Conservation (phyloP, 306 rosid genomes). For the Cicer judaicum region DNA sequence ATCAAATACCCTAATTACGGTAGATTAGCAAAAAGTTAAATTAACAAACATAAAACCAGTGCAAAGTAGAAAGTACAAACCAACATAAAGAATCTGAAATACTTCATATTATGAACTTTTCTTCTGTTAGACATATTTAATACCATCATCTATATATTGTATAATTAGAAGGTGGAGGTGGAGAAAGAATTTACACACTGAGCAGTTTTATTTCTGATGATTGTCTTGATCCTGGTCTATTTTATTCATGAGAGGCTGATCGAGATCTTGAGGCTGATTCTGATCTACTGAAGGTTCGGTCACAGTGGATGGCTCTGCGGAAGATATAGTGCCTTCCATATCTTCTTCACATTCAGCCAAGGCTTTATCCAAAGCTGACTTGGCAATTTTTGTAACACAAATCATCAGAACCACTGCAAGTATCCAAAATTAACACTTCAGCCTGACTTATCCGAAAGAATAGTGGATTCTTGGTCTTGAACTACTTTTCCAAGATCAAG, state of each 20-base stretch:
- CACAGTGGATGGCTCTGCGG: constrained; percentile 53
- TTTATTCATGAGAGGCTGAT: constrained; percentile 76
- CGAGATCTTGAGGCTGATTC: constrained; percentile 73
- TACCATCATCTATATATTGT: constrained; percentile 24
- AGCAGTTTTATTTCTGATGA: constrained; percentile 49
- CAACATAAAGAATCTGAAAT: constrained; percentile 17
- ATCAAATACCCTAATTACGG: neutral
- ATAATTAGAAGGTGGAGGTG: constrained; percentile 32
- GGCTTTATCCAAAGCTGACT: constrained; percentile 82
- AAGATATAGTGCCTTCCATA: constrained; percentile 46
- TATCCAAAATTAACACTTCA: constrained; percentile 37
- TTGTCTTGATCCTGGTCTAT: constrained; percentile 52
- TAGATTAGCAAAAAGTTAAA: neutral
- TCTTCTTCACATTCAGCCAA: constrained; percentile 75
- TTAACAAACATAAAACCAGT: neutral
- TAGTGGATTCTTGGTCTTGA: too few species aligned
- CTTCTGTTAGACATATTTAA: constrained; percentile 25
- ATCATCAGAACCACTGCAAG: constrained; percentile 71
- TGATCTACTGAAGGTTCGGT: constrained; percentile 61
- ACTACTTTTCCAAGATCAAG: too few species aligned
- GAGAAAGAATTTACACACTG: constrained; percentile 63
- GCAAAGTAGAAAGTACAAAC: constrained; percentile 15
- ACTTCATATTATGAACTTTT: constrained; percentile 29
- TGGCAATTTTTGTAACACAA: constrained; percentile 82
- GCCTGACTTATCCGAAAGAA: neutral